Conservation (phyloP, 2,329 filamentous ascomycete genomes). For the Pyricularia sp. region DNA sequence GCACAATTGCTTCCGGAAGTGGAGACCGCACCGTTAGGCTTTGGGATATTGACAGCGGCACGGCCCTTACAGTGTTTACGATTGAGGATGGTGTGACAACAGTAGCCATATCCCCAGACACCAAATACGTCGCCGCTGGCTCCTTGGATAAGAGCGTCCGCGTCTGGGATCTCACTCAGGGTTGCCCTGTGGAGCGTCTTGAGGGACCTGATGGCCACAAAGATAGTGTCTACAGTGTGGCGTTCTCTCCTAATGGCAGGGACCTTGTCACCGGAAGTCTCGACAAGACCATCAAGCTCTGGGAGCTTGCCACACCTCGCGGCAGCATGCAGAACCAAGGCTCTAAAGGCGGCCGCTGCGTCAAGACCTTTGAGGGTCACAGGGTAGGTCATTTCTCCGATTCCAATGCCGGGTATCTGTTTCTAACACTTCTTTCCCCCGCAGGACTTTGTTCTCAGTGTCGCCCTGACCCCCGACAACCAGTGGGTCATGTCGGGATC, state of each 20-base stretch:
- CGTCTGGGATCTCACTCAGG: constrained; percentile 86
- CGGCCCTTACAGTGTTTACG: constrained; percentile 73
- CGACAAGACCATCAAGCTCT: constrained; percentile 99
- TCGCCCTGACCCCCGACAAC: constrained; percentile 88
- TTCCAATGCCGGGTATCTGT: background rate
- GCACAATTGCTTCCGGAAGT: constrained; percentile 89
- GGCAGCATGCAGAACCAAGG: constrained; percentile 53
- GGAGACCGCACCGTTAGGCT: constrained; percentile 90
- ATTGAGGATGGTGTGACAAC: constrained; percentile 98
- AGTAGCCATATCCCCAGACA: constrained; percentile 93
- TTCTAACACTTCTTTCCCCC: constrained; percentile 17
- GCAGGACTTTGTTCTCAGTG: constrained; percentile 91
- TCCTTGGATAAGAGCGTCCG: constrained; percentile 96
- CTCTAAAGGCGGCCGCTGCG: constrained; percentile 81
- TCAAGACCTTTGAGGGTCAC: constrained; percentile 95
- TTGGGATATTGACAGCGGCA: constrained; percentile 86
- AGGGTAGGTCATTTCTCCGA: constrained; percentile 46
- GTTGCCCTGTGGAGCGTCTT: constrained; percentile 80
- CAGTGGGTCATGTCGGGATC: constrained; percentile 95
- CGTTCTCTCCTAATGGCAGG: constrained; percentile 87
- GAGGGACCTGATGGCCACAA: constrained; percentile 93
- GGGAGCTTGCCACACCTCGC: constrained; percentile 74
- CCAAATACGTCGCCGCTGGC: constrained; percentile 86
- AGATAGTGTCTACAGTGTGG: constrained; percentile 93
- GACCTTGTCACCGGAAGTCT: constrained; percentile 90